These are phyloP conservation scores for Skeletonema marinoi DNA, from an alignment of 108 stramenopile genomes.

Conservation along the genomic window DNA sequence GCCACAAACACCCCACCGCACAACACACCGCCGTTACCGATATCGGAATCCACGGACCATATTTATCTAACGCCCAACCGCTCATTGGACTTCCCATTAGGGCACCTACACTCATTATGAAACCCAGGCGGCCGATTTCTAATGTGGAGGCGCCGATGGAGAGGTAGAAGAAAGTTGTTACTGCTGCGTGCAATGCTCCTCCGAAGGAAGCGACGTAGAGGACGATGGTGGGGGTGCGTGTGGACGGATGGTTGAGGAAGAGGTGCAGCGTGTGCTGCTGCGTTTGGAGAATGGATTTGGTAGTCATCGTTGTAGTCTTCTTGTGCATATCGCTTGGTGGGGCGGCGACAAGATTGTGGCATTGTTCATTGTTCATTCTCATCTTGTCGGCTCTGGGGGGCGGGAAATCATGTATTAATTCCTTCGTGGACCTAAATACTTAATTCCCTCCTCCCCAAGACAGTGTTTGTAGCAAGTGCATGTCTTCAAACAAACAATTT, in stretches of 20 bases:
- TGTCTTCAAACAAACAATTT: no score
- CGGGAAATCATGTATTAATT: no score
- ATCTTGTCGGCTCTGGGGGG: no score
- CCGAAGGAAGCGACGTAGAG: conserved; percentile 42
- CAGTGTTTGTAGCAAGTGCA: no score
- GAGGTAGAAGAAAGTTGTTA: conserved; percentile 41
- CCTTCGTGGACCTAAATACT: no score
- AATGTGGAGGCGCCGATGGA: conserved; percentile 17
- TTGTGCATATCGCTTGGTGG: no score
- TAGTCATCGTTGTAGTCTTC: neutral
- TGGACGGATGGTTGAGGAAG: conserved; percentile 26
- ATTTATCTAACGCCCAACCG: conserved; percentile 17
- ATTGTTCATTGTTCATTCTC: no score
- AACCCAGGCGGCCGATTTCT: conserved; percentile 28
- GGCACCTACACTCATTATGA: conserved; percentile 31
- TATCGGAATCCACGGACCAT: conserved; percentile 28
- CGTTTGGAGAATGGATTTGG: conserved; percentile 12
- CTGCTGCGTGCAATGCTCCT: conserved; percentile 28
- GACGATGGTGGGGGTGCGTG: conserved; percentile 21
- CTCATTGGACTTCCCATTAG: conserved; percentile 15
- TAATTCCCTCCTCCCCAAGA: no score
- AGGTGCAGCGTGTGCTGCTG: conserved; percentile 17
- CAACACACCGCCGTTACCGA: conserved; percentile 21
- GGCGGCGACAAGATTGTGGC: no score
- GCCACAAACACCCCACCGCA: conserved; percentile 33